Evolutionary conservation across 345 rosid species (phyloP).

Genomic region (Camelina neglecta): DNA sequence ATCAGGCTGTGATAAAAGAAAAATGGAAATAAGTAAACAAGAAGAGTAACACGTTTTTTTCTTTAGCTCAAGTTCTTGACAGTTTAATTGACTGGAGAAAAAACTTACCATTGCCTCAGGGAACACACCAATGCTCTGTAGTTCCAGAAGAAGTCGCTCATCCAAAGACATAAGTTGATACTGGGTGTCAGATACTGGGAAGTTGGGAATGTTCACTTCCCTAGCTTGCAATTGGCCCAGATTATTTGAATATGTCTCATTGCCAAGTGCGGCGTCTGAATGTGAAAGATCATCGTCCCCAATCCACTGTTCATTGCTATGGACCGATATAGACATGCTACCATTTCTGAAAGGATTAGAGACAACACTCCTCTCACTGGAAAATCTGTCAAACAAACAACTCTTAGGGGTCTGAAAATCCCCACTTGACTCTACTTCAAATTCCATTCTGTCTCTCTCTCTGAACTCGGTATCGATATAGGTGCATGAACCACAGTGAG

Average conservation of each 20-base stretch:
- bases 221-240: conserved; percentile 56
- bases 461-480: conserved; percentile 78
- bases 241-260: conserved; percentile 73
- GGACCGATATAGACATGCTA: conserved; percentile 65
- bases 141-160: conserved; percentile 82
- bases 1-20: conserved; percentile 73
- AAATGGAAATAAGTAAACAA: conserved; percentile 21
- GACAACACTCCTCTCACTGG: conserved; percentile 70
- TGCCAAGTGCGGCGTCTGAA: conserved; percentile 58
- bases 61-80: conserved; percentile 2
- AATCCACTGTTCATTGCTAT: conserved; percentile 74
- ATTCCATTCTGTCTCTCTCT: conserved; percentile 90
- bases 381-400: conserved; percentile 65
- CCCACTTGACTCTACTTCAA: conserved; percentile 84
- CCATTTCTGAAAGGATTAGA: conserved; percentile 67
- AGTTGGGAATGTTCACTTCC: conserved; percentile 54
- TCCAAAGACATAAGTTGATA: conserved; percentile 79
- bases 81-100: conserved; percentile 11
- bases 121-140: conserved; percentile 81
- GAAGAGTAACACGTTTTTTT: conserved; percentile 1
- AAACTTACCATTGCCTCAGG: conserved; percentile 80
- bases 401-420: conserved; percentile 73
- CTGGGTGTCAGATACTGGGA: conserved; percentile 60
- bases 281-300: conserved; percentile 77
- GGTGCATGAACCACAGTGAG: conserved; percentile 95